Evolutionary conservation across 2,329 filamentous ascomycete genomes (phyloP), one percentile per base, ranked within the genome.

Genomic region (Thielaviopsis populi): DNA sequence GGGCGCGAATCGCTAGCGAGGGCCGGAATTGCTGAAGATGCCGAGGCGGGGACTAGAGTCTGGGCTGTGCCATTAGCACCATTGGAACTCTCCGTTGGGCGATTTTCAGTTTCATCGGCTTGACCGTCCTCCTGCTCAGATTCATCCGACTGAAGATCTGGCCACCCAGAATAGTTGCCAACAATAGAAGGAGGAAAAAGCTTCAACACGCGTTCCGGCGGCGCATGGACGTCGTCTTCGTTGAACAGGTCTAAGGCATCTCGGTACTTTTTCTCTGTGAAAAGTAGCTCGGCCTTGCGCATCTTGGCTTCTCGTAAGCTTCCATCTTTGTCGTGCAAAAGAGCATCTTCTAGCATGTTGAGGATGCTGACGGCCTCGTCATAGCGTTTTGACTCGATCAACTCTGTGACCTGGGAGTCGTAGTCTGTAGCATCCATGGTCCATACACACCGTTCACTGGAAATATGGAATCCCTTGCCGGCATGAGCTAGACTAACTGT

Each of bases 391-490:
- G 81, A 83, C 22, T 85, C 81, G 1, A 95, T 84, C 30, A 99
- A 79, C 68, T 94, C 84, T 66, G 91, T 83, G 24, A 97, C 84
- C 71, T 99, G 94, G 1, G 85, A 84, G 72, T 96, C 89, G 71
- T 99, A 99, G 68, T 91, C 88, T 43, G 91, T 84, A 2, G 92
- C 88, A 67, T 86, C 89, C 94, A 99, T 97, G 69, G 94, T 87
- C 94, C 94, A 99, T 43, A 99, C 88, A 41, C 82, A 87, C 54
- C 94, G 82, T 64, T 97, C 94, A 71, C 92, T 96, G 22, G 87
- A 87, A 61, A 97, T 91, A 66, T 97, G 82, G 69, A 99, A 99
- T 0, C 91, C 92, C 72, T 99, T 99, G 2, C 89, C 94, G 0
- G 91, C 91, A 75, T 99, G 94, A 0, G 92, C 89, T n/a, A 99